Percentiles rank a stretch among this genome's conserved stretches.
phyloP scores from a whole-genome alignment of 1,284 basidiomycete genomes.

The Leccinum griseonigrum region DNA sequence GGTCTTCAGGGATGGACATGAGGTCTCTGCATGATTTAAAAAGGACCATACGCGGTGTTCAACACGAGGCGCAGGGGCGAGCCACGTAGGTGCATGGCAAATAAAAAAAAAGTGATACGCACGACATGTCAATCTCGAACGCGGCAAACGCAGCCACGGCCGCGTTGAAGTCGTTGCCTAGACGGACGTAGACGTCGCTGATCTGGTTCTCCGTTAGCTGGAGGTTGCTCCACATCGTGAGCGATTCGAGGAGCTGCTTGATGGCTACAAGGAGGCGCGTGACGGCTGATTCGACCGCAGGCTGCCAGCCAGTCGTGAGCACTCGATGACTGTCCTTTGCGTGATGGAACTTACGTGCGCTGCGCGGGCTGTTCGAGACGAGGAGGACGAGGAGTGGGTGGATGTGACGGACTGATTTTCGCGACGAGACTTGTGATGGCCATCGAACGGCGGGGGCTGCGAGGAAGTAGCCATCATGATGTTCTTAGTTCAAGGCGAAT shows the following conservation, averaged over 20 bases:
- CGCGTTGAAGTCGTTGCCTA: conserved; percentile 97
- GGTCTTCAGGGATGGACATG: conserved; percentile 83
- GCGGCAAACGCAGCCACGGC: conserved; percentile 87
- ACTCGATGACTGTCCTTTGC: not conserved
- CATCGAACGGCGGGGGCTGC: conserved; percentile 20
- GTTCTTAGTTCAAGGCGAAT: not conserved
- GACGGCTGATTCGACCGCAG: conserved; percentile 87
- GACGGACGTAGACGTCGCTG: conserved; percentile 93
- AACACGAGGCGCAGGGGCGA: conserved; percentile 13
- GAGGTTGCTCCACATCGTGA: conserved; percentile 85
- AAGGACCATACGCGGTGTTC: conserved; percentile 9
- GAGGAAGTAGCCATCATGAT: conserved; percentile 20
- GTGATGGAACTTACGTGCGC: conserved; percentile 25
- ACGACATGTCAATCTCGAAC: conserved; percentile 92
- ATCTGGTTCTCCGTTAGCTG: conserved; percentile 81
- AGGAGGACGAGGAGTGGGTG: conserved; percentile 31
- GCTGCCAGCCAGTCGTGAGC: conserved; percentile 35
- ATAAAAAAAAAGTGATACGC: conserved; percentile 35
- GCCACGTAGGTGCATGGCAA: conserved; percentile 11
- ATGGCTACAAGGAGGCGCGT: conserved; percentile 94
- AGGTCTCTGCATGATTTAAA: conserved; percentile 65
- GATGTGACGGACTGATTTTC: conserved; percentile 47
- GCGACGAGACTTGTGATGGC: conserved; percentile 44
- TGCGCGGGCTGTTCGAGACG: conserved; percentile 27
- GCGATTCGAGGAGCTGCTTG: conserved; percentile 88